Percentiles rank a stretch among this genome's conserved stretches.
These are phyloP conservation scores for Taxawa tesnikishii DNA, from an alignment of 2,329 filamentous ascomycete species.

Conservation along the genomic window DNA sequence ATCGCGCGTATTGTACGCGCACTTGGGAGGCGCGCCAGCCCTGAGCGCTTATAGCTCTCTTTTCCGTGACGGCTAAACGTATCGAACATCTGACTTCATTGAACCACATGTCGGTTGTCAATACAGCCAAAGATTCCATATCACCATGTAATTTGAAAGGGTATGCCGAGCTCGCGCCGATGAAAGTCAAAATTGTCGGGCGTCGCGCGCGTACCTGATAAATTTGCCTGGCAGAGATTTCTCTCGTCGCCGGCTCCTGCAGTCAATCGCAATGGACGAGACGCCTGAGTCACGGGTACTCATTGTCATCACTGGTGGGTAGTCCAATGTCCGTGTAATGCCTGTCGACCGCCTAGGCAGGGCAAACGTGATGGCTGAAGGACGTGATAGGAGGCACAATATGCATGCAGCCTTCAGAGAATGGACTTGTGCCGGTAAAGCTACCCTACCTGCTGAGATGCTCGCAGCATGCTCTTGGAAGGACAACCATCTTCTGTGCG, in stretches of 20 bases:
- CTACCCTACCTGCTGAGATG: no score
- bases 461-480: conserved; percentile 2
- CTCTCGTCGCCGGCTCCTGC: no score
- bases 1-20: conserved; percentile 56
- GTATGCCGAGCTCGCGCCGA: no score
- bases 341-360: no score
- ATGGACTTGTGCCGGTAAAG: conserved; percentile 72
- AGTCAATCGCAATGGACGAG: no score
- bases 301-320: conserved; percentile 72
- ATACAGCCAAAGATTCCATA: no score
- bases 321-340: conserved; percentile 8
- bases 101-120: no score
- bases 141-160: no score
- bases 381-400: conserved; percentile 52
- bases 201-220: no score
- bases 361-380: not conserved
- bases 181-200: no score
- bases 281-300: conserved; percentile 75
- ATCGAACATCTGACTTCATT: no score
- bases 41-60: conserved; percentile 47
- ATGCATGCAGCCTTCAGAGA: conserved; percentile 73
- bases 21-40: conserved; percentile 58
- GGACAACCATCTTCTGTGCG: not conserved
- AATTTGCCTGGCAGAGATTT: no score
- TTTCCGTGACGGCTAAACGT: conserved; percentile 5